Percentiles rank a stretch among this genome's conserved stretches.
These are phyloP conservation scores for Eutrema heterophyllum DNA, from an alignment of 345 rosid species.

Conservation along the genomic window DNA sequence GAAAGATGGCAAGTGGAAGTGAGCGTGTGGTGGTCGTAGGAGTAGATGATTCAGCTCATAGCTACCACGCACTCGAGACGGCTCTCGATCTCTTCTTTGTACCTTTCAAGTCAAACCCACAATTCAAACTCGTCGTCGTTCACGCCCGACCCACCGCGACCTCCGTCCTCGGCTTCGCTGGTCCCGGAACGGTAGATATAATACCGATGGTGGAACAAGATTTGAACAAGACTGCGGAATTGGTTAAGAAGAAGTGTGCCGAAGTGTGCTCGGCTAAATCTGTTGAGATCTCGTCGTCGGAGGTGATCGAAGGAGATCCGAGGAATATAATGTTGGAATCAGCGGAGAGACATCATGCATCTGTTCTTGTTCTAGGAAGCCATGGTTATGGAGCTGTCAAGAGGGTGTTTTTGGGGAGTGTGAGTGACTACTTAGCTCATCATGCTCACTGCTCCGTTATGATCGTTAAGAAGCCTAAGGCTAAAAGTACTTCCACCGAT, in stretches of 20 bases:
- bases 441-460: slow-evolving; percentile 30
- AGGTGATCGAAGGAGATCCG: slow-evolving; percentile 43
- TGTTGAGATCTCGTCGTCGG: slow-evolving; percentile 14
- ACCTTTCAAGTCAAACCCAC: slow-evolving; percentile 28
- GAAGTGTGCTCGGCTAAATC: slow-evolving; percentile 31
- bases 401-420: slow-evolving; percentile 33
- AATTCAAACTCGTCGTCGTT: slow-evolving; percentile 46
- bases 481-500: not conserved
- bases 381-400: slow-evolving; percentile 44
- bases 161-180: slow-evolving; percentile 33
- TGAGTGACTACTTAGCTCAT: slow-evolving; percentile 27
- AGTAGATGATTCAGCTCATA: slow-evolving; percentile 45
- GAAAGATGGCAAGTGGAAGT: slow-evolving; percentile 23
- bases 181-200: slow-evolving; percentile 34
- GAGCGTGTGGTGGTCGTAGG: slow-evolving; percentile 47
- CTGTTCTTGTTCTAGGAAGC: slow-evolving; percentile 42
- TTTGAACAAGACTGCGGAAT: slow-evolving; percentile 25
- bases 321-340: slow-evolving; percentile 37
- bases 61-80: slow-evolving; percentile 53
- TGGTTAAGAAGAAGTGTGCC: slow-evolving; percentile 23
- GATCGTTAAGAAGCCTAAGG: slow-evolving; percentile 29
- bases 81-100: slow-evolving; percentile 49
- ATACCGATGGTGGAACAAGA: slow-evolving; percentile 33
- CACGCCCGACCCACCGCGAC: slow-evolving; percentile 43
- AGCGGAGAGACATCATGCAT: slow-evolving; percentile 34